These are phyloP conservation scores for Diaporthe aspalathi DNA, from an alignment of 2,329 filamentous ascomycete species.

Conservation along the genomic window DNA sequence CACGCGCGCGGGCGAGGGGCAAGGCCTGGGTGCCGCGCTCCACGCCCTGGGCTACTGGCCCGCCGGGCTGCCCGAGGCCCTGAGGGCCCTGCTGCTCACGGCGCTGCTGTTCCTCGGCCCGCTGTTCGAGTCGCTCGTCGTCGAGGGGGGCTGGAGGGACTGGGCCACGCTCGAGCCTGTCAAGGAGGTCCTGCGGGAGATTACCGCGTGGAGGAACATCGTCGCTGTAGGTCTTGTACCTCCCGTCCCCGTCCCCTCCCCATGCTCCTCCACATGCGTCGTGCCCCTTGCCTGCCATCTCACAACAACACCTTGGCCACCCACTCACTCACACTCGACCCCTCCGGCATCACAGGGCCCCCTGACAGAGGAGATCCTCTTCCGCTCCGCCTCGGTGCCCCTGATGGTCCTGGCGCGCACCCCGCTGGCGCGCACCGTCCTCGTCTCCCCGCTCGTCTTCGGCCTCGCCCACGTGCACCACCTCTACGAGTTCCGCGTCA, in stretches of 20 bases:
- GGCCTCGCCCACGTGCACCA: conserved; percentile 95
- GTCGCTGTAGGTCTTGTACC: conserved; percentile 74
- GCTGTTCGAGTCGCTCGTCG: conserved; percentile 81
- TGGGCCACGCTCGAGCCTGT: conserved; percentile 70
- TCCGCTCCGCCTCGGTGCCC: conserved; percentile 87
- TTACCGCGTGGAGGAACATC: conserved; percentile 87
- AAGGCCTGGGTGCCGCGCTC: conserved; percentile 62
- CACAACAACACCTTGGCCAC: neutral
- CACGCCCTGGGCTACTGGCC: conserved; percentile 87
- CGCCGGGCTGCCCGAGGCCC: conserved; percentile 71
- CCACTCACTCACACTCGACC: neutral
- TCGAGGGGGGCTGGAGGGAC: conserved; percentile 76
- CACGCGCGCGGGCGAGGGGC: conserved; percentile 59
- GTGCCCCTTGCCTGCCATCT: neutral
- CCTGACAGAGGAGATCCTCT: conserved; percentile 92
- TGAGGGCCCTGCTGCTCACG: conserved; percentile 76
- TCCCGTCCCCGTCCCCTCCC: no score
- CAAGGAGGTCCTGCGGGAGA: conserved; percentile 73
- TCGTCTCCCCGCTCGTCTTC: conserved; percentile 88
- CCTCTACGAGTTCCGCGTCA: conserved; percentile 92
- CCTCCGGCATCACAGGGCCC: conserved; percentile 69
- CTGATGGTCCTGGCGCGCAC: conserved; percentile 80
- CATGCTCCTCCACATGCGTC: neutral
- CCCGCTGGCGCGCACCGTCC: conserved; percentile 71
- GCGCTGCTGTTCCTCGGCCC: conserved; percentile 85